Conservation (phyloP, 78 protist species). For the Goniomonas avonlea region DNA sequence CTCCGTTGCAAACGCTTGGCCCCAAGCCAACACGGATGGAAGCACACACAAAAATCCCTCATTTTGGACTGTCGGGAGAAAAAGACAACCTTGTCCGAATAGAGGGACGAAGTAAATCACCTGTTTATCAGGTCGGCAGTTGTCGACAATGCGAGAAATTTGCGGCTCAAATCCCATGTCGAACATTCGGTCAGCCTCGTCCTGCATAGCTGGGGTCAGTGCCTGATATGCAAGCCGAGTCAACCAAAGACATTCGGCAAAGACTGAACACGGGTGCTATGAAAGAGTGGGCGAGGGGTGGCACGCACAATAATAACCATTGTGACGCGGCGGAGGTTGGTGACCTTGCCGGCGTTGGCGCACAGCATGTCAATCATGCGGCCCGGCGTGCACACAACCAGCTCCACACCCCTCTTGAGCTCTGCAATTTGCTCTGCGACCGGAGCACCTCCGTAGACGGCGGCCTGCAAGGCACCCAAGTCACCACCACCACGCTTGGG, state of each 20-base stretch:
- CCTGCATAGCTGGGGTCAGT: too few species aligned
- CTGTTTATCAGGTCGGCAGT: conserved; percentile 82
- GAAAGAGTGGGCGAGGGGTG: too few species aligned
- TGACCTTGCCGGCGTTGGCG: conserved; percentile 71
- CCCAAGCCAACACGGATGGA: too few species aligned
- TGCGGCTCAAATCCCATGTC: conserved; percentile 87
- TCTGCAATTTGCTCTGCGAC: conserved; percentile 87
- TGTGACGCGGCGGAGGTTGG: conserved; percentile 84
- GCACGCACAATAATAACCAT: conserved; percentile 84
- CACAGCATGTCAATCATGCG: conserved; percentile 94
- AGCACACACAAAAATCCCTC: too few species aligned
- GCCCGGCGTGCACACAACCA: conserved; percentile 97
- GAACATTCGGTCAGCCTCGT: conserved; percentile 99
- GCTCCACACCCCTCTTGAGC: conserved; percentile 81
- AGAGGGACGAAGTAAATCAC: too few species aligned
- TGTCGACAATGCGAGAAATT: conserved; percentile 64
- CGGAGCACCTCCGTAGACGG: conserved; percentile 90
- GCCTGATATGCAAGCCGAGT: too few species aligned
- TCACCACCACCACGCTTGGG: not conserved
- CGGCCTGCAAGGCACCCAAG: too few species aligned
- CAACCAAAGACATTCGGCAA: too few species aligned
- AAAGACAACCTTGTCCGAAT: too few species aligned
- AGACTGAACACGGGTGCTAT: too few species aligned
- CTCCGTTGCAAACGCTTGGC: too few species aligned
- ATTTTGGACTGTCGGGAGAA: too few species aligned